phyloP scores from a whole-genome alignment of 164 flowering plant genomes.

The Nelumbo lutea region DNA sequence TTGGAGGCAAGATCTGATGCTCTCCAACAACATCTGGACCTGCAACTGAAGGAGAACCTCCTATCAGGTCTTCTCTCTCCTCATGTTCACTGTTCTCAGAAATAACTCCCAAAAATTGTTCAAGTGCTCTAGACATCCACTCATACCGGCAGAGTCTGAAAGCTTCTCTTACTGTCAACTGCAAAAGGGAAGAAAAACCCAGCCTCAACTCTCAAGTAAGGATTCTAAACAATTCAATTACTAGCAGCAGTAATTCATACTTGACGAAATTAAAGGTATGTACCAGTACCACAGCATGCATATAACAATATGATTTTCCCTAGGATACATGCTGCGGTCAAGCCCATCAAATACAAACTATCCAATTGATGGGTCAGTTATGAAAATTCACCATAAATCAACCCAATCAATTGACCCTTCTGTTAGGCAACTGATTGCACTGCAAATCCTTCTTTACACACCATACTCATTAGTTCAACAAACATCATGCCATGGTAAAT shows the following conservation, averaged over 20 bases:
- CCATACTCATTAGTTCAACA: too few species aligned
- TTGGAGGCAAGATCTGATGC: conserved; percentile 18
- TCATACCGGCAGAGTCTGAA: conserved; percentile 60
- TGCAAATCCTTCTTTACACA: background rate
- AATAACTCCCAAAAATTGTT: conserved; percentile 30
- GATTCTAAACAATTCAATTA: too few species aligned
- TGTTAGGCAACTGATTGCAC: background rate
- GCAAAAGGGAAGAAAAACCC: conserved; percentile 1
- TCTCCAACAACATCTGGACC: conserved; percentile 24
- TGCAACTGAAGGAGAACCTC: conserved; percentile 1
- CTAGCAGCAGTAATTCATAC: too few species aligned
- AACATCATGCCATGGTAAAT: background rate
- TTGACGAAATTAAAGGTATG: too few species aligned
- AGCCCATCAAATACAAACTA: background rate
- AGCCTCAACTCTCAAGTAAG: too few species aligned
- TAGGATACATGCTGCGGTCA: background rate
- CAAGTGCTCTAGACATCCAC: conserved; percentile 68
- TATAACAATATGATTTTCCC: too few species aligned
- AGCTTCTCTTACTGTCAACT: conserved; percentile 51
- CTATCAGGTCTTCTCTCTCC: conserved; percentile 15
- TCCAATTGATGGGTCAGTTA: background rate
- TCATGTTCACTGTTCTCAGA: conserved; percentile 17
- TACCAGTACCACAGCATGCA: too few species aligned
- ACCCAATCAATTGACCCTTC: background rate
- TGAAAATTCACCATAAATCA: background rate